These are phyloP conservation scores for Venustampulla echinocandica DNA, from an alignment of 495 filamentous ascomycete genomes.

Conservation along the genomic window DNA sequence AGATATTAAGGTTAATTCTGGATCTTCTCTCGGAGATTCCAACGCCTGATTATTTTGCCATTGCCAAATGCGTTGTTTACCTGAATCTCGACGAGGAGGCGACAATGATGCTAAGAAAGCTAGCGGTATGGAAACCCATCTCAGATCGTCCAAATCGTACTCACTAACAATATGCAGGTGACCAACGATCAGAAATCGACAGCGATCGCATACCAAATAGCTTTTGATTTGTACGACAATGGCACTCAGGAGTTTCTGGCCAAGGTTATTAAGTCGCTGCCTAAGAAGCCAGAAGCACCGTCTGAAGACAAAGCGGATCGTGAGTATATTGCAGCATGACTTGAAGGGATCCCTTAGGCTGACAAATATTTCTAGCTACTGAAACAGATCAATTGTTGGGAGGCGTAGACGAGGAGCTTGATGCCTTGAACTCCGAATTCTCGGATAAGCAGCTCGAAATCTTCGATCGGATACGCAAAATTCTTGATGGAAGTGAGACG, in stretches of 20 bases:
- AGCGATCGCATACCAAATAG: constrained; percentile 90
- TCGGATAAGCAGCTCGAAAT: constrained; percentile 45
- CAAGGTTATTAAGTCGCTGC: constrained; percentile 77
- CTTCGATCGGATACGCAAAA: constrained; percentile 72
- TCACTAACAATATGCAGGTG: constrained; percentile 23
- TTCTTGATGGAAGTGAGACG: constrained; percentile 81
- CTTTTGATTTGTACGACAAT: constrained; percentile 96
- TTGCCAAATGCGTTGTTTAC: constrained; percentile 97
- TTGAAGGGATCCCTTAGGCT: background rate
- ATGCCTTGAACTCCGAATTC: constrained; percentile 24
- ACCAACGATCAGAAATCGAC: constrained; percentile 68
- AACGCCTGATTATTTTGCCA: constrained; percentile 92
- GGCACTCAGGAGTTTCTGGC: constrained; percentile 93
- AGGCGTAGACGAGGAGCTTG: constrained; percentile 29
- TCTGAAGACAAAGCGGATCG: constrained; percentile 38
- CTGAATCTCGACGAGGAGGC: constrained; percentile 88
- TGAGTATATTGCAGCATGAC: constrained; percentile 8
- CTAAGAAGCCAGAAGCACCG: constrained; percentile 48
- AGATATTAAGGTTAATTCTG: constrained; percentile 80
- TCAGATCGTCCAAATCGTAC: background rate
- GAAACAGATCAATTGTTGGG: constrained; percentile 46
- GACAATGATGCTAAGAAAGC: constrained; percentile 71
- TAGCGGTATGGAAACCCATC: constrained; percentile 40
- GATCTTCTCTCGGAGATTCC: constrained; percentile 82
- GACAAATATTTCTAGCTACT: constrained; percentile 29